phyloP scores from a whole-genome alignment of 306 rosid genomes.

The Pyrus communis region DNA sequence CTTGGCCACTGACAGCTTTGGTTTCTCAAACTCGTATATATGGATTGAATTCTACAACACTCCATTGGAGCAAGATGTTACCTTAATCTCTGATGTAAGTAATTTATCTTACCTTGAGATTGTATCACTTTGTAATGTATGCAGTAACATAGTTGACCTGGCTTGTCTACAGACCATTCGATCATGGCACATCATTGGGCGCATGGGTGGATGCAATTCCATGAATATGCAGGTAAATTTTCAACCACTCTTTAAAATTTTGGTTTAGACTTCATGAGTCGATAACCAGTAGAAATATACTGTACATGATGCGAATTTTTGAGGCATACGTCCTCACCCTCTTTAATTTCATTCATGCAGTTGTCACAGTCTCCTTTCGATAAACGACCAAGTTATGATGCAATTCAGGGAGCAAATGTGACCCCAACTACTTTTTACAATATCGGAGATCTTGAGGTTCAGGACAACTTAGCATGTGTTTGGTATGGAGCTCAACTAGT shows the following conservation, averaged over 20 bases:
- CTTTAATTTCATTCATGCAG: constrained; percentile 29
- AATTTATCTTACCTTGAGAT: not conserved
- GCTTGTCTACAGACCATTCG: constrained; percentile 50
- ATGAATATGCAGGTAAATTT: constrained; percentile 85
- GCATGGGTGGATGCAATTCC: constrained; percentile 92
- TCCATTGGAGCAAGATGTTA: constrained; percentile 66
- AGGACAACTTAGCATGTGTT: constrained; percentile 84
- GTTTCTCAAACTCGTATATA: constrained; percentile 75
- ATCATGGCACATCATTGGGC: constrained; percentile 84
- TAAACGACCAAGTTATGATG: constrained; percentile 70
- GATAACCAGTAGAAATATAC: not conserved
- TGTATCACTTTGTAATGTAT: not conserved
- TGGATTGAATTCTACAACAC: constrained; percentile 84
- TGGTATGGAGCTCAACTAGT: constrained; percentile 38
- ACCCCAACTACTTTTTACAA: constrained; percentile 75
- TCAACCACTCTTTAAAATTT: not conserved
- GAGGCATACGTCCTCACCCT: constrained; percentile 6
- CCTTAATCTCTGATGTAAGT: constrained; percentile 78
- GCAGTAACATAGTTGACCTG: constrained; percentile 19
- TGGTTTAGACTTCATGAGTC: not conserved
- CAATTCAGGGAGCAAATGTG: constrained; percentile 72
- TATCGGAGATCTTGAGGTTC: constrained; percentile 90
- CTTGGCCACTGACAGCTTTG: constrained; percentile 48
- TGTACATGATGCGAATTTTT: not conserved
- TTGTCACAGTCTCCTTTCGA: constrained; percentile 70